Evolutionary conservation across 306 rosid genomes (phyloP).

Genomic region (Albizia julibrissin): DNA sequence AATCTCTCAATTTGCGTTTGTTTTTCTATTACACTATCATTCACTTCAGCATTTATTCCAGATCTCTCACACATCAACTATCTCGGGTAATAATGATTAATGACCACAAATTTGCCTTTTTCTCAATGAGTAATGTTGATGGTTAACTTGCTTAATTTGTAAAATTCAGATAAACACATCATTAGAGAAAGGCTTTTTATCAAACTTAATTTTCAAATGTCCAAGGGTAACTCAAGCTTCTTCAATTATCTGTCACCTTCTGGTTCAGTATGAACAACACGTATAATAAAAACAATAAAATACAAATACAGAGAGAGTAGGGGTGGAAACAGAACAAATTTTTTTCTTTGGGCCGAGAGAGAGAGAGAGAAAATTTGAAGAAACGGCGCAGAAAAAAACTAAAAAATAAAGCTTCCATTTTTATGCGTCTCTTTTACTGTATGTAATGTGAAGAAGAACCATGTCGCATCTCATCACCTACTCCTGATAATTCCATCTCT

Average conservation of each 20-base stretch:
- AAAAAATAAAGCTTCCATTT: slow-evolving; percentile 37
- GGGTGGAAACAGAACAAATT: slow-evolving; percentile 44
- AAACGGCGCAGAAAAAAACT: slow-evolving; percentile 56
- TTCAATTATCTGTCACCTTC: slow-evolving; percentile 43
- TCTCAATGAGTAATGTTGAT: slow-evolving; percentile 14
- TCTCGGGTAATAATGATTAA: slow-evolving; percentile 35
- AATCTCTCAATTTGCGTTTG: slow-evolving; percentile 34
- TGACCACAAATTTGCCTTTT: background rate
- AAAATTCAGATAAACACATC: background rate
- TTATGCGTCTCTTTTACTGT: slow-evolving; percentile 69
- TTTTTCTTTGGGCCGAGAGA: background rate
- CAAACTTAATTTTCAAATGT: background rate
- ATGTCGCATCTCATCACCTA: slow-evolving; percentile 59
- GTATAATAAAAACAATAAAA: slow-evolving; percentile 27
- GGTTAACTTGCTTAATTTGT: slow-evolving; percentile 32
- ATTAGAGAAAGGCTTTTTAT: background rate
- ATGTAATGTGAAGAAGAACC: slow-evolving; percentile 41
- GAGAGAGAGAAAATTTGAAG: slow-evolving; percentile 60
- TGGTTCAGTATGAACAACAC: slow-evolving; percentile 26
- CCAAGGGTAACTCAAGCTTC: slow-evolving; percentile 22
- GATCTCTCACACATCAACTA: slow-evolving; percentile 33
- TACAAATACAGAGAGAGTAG: background rate
- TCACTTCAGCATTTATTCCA: slow-evolving; percentile 38
- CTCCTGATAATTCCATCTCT: slow-evolving; percentile 77
- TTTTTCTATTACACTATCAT: slow-evolving; percentile 3